Conservation (phyloP, 2,329 filamentous ascomycete species). For the Hypoxylon sp. region DNA sequence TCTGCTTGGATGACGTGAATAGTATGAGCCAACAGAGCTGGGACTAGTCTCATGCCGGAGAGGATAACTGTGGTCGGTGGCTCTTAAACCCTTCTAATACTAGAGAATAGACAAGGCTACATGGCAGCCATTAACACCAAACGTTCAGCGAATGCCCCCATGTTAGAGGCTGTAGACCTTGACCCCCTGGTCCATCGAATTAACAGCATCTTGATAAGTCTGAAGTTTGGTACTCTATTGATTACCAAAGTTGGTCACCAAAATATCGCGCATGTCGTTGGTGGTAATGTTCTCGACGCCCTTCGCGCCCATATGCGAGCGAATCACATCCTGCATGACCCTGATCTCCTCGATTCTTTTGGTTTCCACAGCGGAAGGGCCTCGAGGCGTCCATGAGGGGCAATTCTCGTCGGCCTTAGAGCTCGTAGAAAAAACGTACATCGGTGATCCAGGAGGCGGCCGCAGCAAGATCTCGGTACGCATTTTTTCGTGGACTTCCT, state of each 20-base stretch:
- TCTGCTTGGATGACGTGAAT: too few relatives aligned
- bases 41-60: too few relatives aligned
- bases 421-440: background rate
- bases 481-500: background rate
- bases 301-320: slow-evolving; percentile 6
- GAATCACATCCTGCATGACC: slow-evolving; percentile 16
- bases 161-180: background rate
- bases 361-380: slow-evolving; percentile 9
- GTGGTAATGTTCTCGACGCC: background rate
- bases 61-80: too few relatives aligned
- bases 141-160: too few relatives aligned
- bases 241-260: slow-evolving; percentile 2
- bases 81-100: too few relatives aligned
- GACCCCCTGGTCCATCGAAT: background rate
- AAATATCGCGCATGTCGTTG: slow-evolving; percentile 9
- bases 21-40: too few relatives aligned
- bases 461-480: slow-evolving; percentile 9
- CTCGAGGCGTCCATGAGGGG: slow-evolving; percentile 16
- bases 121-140: too few relatives aligned
- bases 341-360: slow-evolving; percentile 5
- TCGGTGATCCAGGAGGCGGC: slow-evolving; percentile 7
- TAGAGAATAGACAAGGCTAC: too few relatives aligned
- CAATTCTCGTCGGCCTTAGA: slow-evolving; percentile 4
- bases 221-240: background rate
- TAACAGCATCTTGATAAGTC: background rate